Percentiles rank a stretch among this genome's conserved stretches.
These are phyloP conservation scores for Catenaria anguillulae DNA, from an alignment of 371 early-diverging fungal genomes.

Conservation along the genomic window DNA sequence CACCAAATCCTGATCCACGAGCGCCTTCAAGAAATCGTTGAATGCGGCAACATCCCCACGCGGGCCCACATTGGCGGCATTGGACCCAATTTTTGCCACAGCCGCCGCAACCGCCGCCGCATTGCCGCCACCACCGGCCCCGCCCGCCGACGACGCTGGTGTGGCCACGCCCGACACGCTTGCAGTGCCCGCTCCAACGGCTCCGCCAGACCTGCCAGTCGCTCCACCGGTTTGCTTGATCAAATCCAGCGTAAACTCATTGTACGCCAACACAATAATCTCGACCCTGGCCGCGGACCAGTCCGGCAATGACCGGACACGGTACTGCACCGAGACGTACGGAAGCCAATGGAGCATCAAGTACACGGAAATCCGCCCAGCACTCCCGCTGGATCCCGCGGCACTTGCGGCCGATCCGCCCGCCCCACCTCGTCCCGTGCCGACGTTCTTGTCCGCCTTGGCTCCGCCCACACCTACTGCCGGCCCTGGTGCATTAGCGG, in stretches of 20 bases:
- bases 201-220: too few species aligned
- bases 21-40: neutral
- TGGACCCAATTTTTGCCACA: neutral
- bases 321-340: slow-evolving; percentile 71
- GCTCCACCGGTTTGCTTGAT: slow-evolving; percentile 21
- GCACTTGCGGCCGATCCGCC: slow-evolving; percentile 12
- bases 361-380: slow-evolving; percentile 40
- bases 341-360: slow-evolving; percentile 66
- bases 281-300: slow-evolving; percentile 25
- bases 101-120: neutral
- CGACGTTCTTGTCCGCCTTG: too few species aligned
- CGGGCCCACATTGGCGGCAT: neutral
- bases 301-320: slow-evolving; percentile 34
- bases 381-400: too few species aligned
- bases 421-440: too few species aligned
- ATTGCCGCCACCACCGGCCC: too few species aligned
- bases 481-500: slow-evolving; percentile 21
- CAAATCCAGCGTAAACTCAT: slow-evolving; percentile 39
- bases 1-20: neutral
- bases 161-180: too few species aligned
- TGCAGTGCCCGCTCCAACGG: too few species aligned
- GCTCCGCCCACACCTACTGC: too few species aligned
- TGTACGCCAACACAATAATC: slow-evolving; percentile 44
- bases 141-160: too few species aligned
- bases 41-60: neutral